Evolutionary conservation across 1,139 yeast species (phyloP).

Genomic region (Pichia sp.): DNA sequence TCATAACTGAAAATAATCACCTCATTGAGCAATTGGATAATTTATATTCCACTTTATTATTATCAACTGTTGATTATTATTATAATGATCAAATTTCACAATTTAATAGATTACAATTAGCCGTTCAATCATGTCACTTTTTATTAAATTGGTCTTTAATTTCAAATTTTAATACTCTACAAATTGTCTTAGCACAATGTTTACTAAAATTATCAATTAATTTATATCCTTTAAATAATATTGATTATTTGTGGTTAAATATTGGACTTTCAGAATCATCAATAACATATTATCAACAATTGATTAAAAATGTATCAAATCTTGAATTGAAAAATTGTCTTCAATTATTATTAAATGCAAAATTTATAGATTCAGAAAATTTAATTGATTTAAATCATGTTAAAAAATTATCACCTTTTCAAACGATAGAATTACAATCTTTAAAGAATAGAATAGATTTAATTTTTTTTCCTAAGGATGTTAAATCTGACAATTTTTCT

Average conservation of each 20-base stretch:
- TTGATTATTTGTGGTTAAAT: constrained; percentile 20
- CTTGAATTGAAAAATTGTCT: constrained; percentile 17
- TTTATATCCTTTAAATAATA: constrained; percentile 14
- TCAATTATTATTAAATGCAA: constrained; percentile 9
- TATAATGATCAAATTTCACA: constrained; percentile 18
- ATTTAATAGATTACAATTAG: constrained; percentile 17
- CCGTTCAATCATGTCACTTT: constrained; percentile 20
- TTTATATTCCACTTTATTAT: constrained; percentile 24
- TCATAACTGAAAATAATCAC: constrained; percentile 14
- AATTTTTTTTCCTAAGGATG: neutral
- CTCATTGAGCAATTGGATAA: constrained; percentile 20
- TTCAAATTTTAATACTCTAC: constrained; percentile 22
- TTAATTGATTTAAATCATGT: neutral
- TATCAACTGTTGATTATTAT: constrained; percentile 18
- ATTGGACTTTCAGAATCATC: constrained; percentile 17
- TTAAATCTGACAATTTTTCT: constrained; percentile 1
- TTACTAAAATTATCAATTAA: constrained; percentile 21
- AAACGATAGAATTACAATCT: constrained; percentile 5
- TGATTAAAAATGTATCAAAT: neutral
- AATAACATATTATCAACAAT: constrained; percentile 1
- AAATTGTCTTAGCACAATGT: constrained; percentile 23
- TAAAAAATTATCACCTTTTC: neutral
- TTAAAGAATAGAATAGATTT: neutral
- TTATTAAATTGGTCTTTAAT: constrained; percentile 27
- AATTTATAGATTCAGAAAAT: neutral